Evolutionary conservation across 2,329 filamentous ascomycete genomes (phyloP), one percentile per base, ranked within the genome.

Genomic region (Gnomoniopsis sp.): DNA sequence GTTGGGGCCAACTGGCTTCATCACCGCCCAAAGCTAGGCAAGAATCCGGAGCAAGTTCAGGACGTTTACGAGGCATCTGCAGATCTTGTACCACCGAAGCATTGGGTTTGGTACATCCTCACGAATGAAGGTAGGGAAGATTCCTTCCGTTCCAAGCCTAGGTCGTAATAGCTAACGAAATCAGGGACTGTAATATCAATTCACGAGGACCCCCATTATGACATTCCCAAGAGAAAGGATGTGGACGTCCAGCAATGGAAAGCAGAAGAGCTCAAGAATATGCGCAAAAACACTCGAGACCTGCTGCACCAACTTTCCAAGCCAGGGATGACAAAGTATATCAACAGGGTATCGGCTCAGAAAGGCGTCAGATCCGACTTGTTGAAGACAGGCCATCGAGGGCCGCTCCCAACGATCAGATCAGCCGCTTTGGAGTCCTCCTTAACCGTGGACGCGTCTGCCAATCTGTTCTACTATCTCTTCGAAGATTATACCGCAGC

Each of bases 81-180:
- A 17, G 66, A 65, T 49, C 71, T 73, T 49, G 71, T 75, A 60
- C 75, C 69, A 17, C 75, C 70, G 6, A 75, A 75, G 55, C 75
- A 76, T 52, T 92, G 88, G 87, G 87, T 86, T 21, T 92, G 88
- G 89, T 76, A 91, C 6, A 74, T 89, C 3, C 71, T 91, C 10
- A 89, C 85, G 63, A 78, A 86, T 64, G 87, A 91, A 66, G 78
- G 82, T 82, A 75, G 8, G 75, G 15, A 22, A 21, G 21, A 14
- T 21, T 19, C 52, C 21, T 30, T 14, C 6, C 14, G 53, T 48
- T 3, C 34, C 15, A 21, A 2, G 41, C 41, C 47, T 2, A 6
- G 15, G 22, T 53, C 10, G 15, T 33, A n/a, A 59, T 67, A 14
- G 38, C 58, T 70, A 51, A 68, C 54, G 3, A 19, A 14, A 10